Base-by-base conservation (phyloP, 2,329 filamentous ascomycete species). In the Botrytis paeoniae region DNA sequence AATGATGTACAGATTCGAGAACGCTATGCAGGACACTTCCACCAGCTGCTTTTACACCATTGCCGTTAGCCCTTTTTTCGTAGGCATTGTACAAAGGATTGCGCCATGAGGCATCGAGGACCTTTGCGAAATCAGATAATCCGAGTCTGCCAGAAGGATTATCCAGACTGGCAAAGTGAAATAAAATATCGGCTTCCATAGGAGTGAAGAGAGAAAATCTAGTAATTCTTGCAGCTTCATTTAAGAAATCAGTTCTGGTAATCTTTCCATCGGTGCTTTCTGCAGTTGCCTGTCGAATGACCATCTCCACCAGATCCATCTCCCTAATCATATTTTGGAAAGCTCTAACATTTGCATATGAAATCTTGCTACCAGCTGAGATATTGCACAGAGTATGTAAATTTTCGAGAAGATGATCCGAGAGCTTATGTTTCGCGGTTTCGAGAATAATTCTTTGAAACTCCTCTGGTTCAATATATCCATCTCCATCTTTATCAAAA, bases 251-350 rank as follows among this genome's bases (percentile, higher is more conserved):
- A 61, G 94, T 89, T 70, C 94, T 90, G 7, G 95, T 98, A 81
- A 99, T 98, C 85, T 94, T 97, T 81, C 94, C 94, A 82, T 99
- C 96, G 18, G 85, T 78, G 82, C 93, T 97, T 85, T 95, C 94
- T 78, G 86, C 85, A 76, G 94, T 93, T 54, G 96, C 96, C 80
- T 94, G 94, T 77, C 94, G 91, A 76, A 99, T 89, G 80, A 99
- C 94, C 77, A 97, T 86, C 85, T 99, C 96, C 68, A 98, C 93
- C 79, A 98, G 88, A 80, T 99, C 96, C 93, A 99, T 98, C 84
- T 98, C 95, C 80, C 93, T 91, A 79, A 99, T 95, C 83, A 99
- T 91, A 82, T 99, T 99, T 85, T 97, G 95, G 85, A 99, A 99
- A 54, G 96, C 96, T 77, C 96, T 91, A 45, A 99, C 96, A 81